Base-by-base conservation (phyloP, 106 monocot genomes). In the Dendrobium officinale region DNA sequence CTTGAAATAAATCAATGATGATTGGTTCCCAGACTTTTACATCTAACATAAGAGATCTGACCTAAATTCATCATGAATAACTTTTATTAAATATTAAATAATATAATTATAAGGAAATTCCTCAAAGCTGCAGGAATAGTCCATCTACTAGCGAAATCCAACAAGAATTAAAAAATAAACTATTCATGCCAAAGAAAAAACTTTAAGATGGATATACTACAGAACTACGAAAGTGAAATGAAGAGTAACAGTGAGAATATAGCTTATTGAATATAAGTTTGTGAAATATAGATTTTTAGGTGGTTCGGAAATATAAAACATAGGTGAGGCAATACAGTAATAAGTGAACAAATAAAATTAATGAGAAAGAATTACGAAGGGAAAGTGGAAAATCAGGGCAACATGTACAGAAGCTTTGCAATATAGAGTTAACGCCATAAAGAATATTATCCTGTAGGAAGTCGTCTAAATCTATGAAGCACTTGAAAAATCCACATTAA, bases 1-100 rank as follows among this genome's bases (percentile, higher is more conserved):
- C 85, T 88, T 77, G 73, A 74, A 95, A 95, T 41, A 98, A 80
- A 80, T 98, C 89, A 82, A 92, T 59, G 18, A 98, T 82, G n/a
- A 85, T 85, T 8, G 98, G 89, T 82, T 93, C 98, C 98, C 98
- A 98, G 44, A 98, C 91, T 80, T 87, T 98, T 24, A 98, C 92
- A 86, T 98, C 98, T 80, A 98, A 84, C 64, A 87, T 89, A 76
- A 98, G 27, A 44, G 98, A 98, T 78, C 95, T 88, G 77, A 98
- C 95, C 98, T 98, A 37, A 9, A 66, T 66, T 66, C 48, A 76
- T 7, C 76, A 76, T 24, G 49, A 76, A 49, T 42, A 76, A 76
- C 76, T 42, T 29, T 70, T 37, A 74, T 74, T 6, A 6, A 41
- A 18, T 43, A 10, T 6, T 44, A 44, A 74, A 74, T 74, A 74